Evolutionary conservation across 139 green algal species (phyloP).

Genomic region (Volvox africanus): DNA sequence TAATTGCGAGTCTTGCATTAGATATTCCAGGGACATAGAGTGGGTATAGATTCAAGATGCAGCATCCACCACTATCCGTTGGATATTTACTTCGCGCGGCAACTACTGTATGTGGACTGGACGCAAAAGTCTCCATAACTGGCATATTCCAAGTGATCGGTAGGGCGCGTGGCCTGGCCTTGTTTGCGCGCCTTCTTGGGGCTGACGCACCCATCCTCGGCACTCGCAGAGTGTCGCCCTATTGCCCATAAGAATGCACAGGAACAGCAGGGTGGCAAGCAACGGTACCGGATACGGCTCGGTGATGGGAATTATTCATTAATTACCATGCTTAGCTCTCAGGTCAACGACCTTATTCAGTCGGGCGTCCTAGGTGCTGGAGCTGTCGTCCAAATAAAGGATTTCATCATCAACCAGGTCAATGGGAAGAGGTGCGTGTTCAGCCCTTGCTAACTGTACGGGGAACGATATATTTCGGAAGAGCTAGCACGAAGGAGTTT

Average conservation of each 20-base stretch:
- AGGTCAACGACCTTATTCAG: slow-evolving; percentile 79
- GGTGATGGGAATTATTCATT: slow-evolving; percentile 56
- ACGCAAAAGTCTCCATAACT: neutral
- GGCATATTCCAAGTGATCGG: slow-evolving; percentile 23
- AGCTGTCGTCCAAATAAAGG: slow-evolving; percentile 73
- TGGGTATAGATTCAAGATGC: slow-evolving; percentile 15
- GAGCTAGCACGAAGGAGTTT: slow-evolving; percentile 7
- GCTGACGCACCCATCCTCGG: neutral
- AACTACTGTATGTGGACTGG: neutral
- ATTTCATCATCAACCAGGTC: slow-evolving; percentile 79
- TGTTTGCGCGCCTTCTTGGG: slow-evolving; percentile 6
- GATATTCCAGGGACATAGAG: too few relatives aligned
- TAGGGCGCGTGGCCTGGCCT: neutral
- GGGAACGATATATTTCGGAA: slow-evolving; percentile 8
- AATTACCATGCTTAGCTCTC: slow-evolving; percentile 84
- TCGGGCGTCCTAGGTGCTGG: slow-evolving; percentile 57
- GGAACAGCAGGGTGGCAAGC: neutral
- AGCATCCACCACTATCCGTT: slow-evolving; percentile 8
- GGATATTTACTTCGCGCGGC: neutral
- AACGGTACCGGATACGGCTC: slow-evolving; percentile 47
- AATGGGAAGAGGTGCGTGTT: slow-evolving; percentile 61
- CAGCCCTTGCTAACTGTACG: neutral
- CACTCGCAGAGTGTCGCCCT: neutral
- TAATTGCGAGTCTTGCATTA: too few relatives aligned
- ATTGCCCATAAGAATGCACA: neutral